Percentiles rank a stretch among this genome's conserved stretches.
Conservation (phyloP, 257 asterid genomes). For the Pogostemon cablin region DNA sequence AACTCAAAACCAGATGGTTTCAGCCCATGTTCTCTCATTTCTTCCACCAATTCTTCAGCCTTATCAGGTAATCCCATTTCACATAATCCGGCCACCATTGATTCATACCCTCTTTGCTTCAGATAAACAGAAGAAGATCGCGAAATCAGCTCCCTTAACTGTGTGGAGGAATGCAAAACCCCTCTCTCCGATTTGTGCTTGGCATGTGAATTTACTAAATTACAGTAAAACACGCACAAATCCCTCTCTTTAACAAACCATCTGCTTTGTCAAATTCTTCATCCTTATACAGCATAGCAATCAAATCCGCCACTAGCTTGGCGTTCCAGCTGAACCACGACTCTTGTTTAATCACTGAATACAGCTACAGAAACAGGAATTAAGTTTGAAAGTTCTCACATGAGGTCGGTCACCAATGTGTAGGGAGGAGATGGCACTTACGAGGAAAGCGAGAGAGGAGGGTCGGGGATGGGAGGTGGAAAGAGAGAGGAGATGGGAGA, state of each 20-base stretch:
- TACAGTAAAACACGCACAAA: conserved; percentile 61
- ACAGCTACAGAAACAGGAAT: conserved; percentile 58
- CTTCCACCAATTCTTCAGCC: conserved; percentile 67
- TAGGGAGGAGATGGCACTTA: conserved; percentile 37
- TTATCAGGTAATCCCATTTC: conserved; percentile 61
- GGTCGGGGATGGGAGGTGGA: conserved; percentile 51
- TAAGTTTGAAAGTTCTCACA: neutral
- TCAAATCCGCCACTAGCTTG: conserved; percentile 74
- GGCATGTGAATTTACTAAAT: conserved; percentile 57
- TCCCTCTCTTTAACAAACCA: conserved; percentile 61
- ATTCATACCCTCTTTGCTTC: conserved; percentile 61
- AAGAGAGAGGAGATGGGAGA: conserved; percentile 78
- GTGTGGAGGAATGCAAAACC: conserved; percentile 45
- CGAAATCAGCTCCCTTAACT: conserved; percentile 44
- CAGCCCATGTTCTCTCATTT: conserved; percentile 63
- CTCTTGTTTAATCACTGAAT: conserved; percentile 56
- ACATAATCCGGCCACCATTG: conserved; percentile 64
- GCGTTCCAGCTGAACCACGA: conserved; percentile 92
- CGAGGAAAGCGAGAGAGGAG: conserved; percentile 67
- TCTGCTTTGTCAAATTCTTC: conserved; percentile 57
- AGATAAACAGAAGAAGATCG: conserved; percentile 60
- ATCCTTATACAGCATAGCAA: conserved; percentile 53
- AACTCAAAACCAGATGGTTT: conserved; percentile 61
- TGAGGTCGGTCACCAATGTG: neutral
- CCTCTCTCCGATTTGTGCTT: conserved; percentile 52